A percentile compares a stretch with the other conserved stretches of the same genome.
Evolutionary conservation across 2,329 filamentous ascomycete genomes (phyloP).

Genomic region (Stagonosporopsis cucurbitacearum): DNA sequence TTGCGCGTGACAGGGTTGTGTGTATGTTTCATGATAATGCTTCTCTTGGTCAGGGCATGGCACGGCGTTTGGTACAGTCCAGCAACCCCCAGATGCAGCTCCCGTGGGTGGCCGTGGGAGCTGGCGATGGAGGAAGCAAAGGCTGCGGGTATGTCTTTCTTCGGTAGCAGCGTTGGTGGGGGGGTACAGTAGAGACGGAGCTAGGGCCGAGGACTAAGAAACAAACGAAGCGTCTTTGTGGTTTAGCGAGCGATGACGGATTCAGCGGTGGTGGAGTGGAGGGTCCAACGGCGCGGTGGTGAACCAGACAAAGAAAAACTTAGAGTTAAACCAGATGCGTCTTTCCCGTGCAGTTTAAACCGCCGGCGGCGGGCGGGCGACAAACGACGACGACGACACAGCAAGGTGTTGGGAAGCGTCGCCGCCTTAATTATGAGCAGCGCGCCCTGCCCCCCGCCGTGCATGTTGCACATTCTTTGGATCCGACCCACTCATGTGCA

Average conservation of each 20-base stretch:
- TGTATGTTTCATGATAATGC: constrained; percentile 40
- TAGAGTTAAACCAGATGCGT: constrained; percentile 18
- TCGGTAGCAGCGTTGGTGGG: constrained; percentile 16
- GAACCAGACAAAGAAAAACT: constrained; percentile 39
- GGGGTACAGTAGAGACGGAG: too few species aligned
- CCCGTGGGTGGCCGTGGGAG: constrained; percentile 28
- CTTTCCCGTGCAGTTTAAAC: constrained; percentile 15
- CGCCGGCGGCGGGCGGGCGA: too few species aligned
- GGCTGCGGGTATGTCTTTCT: constrained; percentile 30
- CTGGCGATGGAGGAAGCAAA: background rate
- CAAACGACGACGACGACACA: constrained; percentile 5
- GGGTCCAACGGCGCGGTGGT: constrained; percentile 17
- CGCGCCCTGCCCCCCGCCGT: constrained; percentile 6
- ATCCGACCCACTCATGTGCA: constrained; percentile 15
- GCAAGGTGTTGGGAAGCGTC: constrained; percentile 7
- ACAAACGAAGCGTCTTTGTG: constrained; percentile 14
- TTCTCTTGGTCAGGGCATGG: constrained; percentile 48
- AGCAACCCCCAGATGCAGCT: background rate
- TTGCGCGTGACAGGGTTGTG: constrained; percentile 28
- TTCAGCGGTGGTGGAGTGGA: constrained; percentile 17
- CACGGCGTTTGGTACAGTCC: constrained; percentile 45
- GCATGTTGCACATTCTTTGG: constrained; percentile 12
- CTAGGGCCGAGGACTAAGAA: background rate
- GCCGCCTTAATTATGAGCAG: constrained; percentile 14
- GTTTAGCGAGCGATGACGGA: constrained; percentile 30